Percentiles rank a stretch among this genome's conserved stretches.
phyloP scores from a whole-genome alignment of 192 early-diverging fungal genomes.

The Backusella mclennaniae region DNA sequence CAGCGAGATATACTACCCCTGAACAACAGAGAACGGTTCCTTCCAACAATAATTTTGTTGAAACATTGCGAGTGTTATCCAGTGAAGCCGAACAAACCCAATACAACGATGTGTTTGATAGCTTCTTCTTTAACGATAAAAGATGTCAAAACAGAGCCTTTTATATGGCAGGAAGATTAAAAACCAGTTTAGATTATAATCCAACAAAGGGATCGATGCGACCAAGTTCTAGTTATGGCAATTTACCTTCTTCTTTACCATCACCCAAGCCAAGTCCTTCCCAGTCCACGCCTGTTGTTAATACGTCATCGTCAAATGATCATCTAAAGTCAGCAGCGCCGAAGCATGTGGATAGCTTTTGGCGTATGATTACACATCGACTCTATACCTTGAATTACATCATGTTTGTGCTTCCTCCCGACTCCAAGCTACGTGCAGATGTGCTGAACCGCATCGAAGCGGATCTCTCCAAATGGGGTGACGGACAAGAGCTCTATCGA shows the following conservation, averaged over 20 bases:
- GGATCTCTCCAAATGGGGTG: background rate
- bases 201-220: background rate
- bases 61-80: slow-evolving; percentile 27
- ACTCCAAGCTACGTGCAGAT: slow-evolving; percentile 2
- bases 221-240: slow-evolving; percentile 4
- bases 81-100: slow-evolving; percentile 15
- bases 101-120: slow-evolving; percentile 31
- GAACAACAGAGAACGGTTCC: background rate
- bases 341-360: slow-evolving; percentile 18
- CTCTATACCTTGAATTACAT: slow-evolving; percentile 36
- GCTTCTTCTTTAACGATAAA: slow-evolving; percentile 37
- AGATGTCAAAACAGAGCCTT: slow-evolving; percentile 36
- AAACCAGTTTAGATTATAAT: slow-evolving; percentile 16
- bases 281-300: background rate
- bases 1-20: background rate
- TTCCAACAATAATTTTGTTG: slow-evolving; percentile 16
- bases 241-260: background rate
- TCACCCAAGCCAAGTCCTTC: background rate
- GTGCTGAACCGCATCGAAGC: slow-evolving; percentile 5
- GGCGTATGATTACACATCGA: slow-evolving; percentile 20
- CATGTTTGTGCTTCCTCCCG: slow-evolving; percentile 22
- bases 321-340: background rate
- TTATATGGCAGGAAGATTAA: slow-evolving; percentile 33
- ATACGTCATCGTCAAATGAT: background rate
- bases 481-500: slow-evolving; percentile 5